Evolutionary conservation across 805 yeast genomes (phyloP), one percentile per base, ranked within the genome.

Genomic region (Wickerhamomyces ciferrii): DNA sequence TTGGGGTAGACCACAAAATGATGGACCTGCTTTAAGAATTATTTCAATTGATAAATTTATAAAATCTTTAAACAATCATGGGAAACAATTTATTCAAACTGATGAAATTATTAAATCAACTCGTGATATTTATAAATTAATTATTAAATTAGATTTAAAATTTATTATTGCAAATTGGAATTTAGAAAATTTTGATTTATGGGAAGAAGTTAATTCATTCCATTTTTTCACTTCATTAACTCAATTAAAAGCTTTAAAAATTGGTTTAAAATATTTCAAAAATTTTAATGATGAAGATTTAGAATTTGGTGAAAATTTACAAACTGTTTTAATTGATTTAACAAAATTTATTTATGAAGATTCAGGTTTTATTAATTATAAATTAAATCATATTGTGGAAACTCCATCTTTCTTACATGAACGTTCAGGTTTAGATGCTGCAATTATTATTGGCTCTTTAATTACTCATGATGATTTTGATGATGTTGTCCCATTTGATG

Each of bases 1-100:
- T 32, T 92, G 98, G 98, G 98, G 98, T 2, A 73, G 98, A 54
- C 98, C 98, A 1, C 98, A 92, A 66, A 76, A 89, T 49, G 98
- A 92, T 63, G 98, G 98, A 0, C 97, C 98, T 1, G 91, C 95
- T 1, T 71, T 92, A 47, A 74, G 97, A 55, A 74, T 82, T 11
- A 74, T 84, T 46, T 75, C 96, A 2, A 72, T 83, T 20, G 63
- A 78, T 35, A 75, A 75, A 50, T 87, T 79, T 59, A 54, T 87
- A 48, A 65, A 68, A 20, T 54, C 74, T 3, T 62, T 82, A 48
- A 53, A 63, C 6, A 58, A 63, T 23, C 62, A 62, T 46, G 59
- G 64, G 19, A 20, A 48, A 41, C 11, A 63, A n/a, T 62, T 73
- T 34, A 49, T 69, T 25, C 43, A 51, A 21, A 53, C 32, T 48